Conservation (phyloP, 805 yeast genomes). For the Kurtzmaniella fragi region DNA sequence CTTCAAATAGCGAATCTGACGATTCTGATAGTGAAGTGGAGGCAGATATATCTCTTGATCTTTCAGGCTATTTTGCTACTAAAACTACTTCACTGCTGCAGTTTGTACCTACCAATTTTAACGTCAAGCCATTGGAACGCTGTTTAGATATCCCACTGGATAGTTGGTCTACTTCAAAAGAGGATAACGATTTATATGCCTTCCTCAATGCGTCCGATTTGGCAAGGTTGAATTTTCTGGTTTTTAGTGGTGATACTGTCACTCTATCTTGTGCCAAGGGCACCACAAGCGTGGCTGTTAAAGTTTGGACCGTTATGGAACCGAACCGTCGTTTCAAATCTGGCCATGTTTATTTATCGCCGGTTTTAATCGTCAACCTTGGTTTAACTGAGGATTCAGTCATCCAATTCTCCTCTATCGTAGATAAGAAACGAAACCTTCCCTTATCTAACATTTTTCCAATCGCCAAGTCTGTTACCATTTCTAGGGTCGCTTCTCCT, state of each 20-base stretch:
- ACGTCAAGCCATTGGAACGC: constrained; percentile 23
- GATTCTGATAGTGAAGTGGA: too few relatives aligned
- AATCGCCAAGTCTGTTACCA: constrained; percentile 58
- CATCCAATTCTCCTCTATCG: not conserved
- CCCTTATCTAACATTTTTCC: constrained; percentile 27
- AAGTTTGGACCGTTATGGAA: constrained; percentile 57
- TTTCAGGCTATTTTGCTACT: not conserved
- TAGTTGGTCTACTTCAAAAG: constrained; percentile 15
- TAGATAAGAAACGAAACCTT: not conserved
- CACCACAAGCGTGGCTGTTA: constrained; percentile 22
- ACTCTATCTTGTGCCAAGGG: constrained; percentile 15
- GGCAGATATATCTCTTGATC: too few relatives aligned
- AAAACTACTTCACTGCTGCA: not conserved
- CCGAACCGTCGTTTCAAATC: constrained; percentile 43
- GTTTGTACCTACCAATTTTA: constrained; percentile 9
- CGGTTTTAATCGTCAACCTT: constrained; percentile 51
- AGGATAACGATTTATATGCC: constrained; percentile 34
- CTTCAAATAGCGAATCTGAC: not conserved
- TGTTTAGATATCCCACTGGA: constrained; percentile 17
- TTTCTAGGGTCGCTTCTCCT: constrained; percentile 67
- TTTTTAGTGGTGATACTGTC: constrained; percentile 66
- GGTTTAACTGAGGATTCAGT: constrained; percentile 15
- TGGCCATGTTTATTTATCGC: constrained; percentile 53
- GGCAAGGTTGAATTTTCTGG: constrained; percentile 46
- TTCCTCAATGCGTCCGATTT: constrained; percentile 46